Conservation (phyloP, 495 filamentous ascomycete genomes). For the Hyaloscypha variabilis region DNA sequence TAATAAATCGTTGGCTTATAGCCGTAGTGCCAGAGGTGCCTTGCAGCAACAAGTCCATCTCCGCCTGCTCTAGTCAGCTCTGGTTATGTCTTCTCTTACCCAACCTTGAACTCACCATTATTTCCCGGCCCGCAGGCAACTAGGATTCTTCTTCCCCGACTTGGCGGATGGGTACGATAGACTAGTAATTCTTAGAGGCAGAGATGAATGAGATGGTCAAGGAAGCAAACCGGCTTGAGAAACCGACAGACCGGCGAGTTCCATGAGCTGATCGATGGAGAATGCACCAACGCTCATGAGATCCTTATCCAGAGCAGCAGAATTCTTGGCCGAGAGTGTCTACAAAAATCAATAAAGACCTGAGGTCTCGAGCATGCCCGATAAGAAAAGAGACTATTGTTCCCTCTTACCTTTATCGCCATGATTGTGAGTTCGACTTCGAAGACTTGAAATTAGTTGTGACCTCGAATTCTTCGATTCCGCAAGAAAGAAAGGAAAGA, state of each 20-base stretch:
- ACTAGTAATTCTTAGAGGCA: conserved; percentile 49
- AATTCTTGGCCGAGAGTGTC: conserved; percentile 87
- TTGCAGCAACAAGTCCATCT: conserved; percentile 92
- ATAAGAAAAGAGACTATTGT: neutral
- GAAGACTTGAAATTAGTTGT: conserved; percentile 1
- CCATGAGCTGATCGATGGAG: conserved; percentile 97
- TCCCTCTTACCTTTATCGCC: conserved; percentile 15
- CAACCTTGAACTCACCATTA: conserved; percentile 64
- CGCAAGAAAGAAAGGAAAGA: neutral
- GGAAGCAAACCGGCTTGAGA: conserved; percentile 76
- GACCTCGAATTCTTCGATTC: neutral
- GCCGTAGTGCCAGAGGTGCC: conserved; percentile 92
- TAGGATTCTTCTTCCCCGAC: conserved; percentile 71
- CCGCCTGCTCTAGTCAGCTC: conserved; percentile 57
- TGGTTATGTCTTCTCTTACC: neutral
- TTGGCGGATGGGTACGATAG: conserved; percentile 79
- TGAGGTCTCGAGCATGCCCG: neutral
- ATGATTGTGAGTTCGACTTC: conserved; percentile 8
- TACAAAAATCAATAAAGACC: conserved; percentile 34
- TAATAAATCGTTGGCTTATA: conserved; percentile 92
- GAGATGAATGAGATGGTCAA: neutral
- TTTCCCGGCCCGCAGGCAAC: conserved; percentile 94
- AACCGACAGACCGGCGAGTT: conserved; percentile 89
- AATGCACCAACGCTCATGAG: conserved; percentile 93
- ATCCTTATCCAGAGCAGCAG: conserved; percentile 86